A percentile compares a stretch with the other conserved stretches of the same genome.
phyloP scores from a whole-genome alignment of 148 eudicot genomes.

The Linanthus parryae region DNA sequence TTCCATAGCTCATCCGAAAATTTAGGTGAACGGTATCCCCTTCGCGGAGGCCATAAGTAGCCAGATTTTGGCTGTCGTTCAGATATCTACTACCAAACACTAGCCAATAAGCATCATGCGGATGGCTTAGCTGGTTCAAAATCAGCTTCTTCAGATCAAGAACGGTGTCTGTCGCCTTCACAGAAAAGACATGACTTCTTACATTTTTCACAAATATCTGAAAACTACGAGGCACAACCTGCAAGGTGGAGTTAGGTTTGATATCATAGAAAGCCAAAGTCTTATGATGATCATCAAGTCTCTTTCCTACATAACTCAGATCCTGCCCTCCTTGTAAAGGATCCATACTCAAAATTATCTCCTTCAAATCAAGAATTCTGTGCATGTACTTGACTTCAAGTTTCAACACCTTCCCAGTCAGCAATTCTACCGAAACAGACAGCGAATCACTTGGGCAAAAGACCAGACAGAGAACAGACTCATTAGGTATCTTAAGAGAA shows the following conservation, averaged over 20 bases:
- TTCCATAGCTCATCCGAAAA: too few relatives aligned
- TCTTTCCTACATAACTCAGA: background rate
- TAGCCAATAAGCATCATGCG: too few relatives aligned
- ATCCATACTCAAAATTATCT: constrained; percentile 15
- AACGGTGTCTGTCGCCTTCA: too few relatives aligned
- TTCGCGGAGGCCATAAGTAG: too few relatives aligned
- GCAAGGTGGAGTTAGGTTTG: constrained; percentile 3
- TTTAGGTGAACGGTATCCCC: too few relatives aligned
- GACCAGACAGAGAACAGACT: constrained; percentile 18
- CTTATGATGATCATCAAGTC: constrained; percentile 16
- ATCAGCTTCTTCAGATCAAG: too few relatives aligned
- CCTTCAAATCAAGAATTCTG: constrained; percentile 21
- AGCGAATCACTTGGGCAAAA: constrained; percentile 19
- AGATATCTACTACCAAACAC: too few relatives aligned
- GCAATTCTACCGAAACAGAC: constrained; percentile 15
- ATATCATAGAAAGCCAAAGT: constrained; percentile 19
- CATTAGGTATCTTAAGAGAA: constrained; percentile 6
- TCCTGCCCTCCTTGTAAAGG: background rate
- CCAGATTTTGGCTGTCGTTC: too few relatives aligned
- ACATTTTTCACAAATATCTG: constrained; percentile 21
- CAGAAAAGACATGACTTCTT: too few relatives aligned
- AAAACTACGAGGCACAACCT: constrained; percentile 5
- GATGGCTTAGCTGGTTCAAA: too few relatives aligned
- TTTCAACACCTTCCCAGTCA: constrained; percentile 3
- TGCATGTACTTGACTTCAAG: constrained; percentile 20